Conservation (phyloP, 192 early-diverging fungal genomes). For the Dissophora globulifera region DNA sequence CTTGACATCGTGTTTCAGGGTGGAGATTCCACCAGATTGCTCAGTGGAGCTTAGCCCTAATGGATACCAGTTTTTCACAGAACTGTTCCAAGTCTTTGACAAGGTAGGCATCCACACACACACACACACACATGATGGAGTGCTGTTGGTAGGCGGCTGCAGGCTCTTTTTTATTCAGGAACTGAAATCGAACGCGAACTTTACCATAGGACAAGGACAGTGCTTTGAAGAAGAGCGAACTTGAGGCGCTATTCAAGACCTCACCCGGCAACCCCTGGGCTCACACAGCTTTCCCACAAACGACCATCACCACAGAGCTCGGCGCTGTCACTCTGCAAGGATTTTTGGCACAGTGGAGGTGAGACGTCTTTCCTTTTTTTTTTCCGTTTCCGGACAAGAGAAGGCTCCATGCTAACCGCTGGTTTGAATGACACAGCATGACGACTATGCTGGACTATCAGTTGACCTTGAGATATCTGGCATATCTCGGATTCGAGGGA, state of each 20-base stretch:
- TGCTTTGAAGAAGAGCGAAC: conserved; percentile 86
- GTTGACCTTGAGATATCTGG: conserved; percentile 92
- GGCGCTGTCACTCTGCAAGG: conserved; percentile 95
- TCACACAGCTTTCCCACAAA: conserved; percentile 85
- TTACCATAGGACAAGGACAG: conserved; percentile 89
- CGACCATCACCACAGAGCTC: conserved; percentile 89
- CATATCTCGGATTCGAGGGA: conserved; percentile 94
- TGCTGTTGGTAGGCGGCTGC: background rate
- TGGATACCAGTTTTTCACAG: conserved; percentile 96
- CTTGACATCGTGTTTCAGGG: conserved; percentile 56
- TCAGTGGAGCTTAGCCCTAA: conserved; percentile 93
- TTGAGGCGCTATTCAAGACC: conserved; percentile 88
- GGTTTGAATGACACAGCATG: too few relatives aligned
- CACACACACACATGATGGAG: too few relatives aligned
- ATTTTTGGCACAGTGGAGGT: conserved; percentile 99
- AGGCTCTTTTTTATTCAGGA: background rate
- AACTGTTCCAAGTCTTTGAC: conserved; percentile 94
- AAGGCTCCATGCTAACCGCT: too few relatives aligned
- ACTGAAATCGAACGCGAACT: too few relatives aligned
- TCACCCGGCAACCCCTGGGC: conserved; percentile 96
- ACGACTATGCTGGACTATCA: conserved; percentile 92
- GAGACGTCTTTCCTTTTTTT: too few relatives aligned
- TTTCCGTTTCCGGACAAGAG: too few relatives aligned
- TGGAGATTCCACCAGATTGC: conserved; percentile 90
- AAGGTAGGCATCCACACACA: conserved; percentile 66